Evolutionary conservation across 495 filamentous ascomycete species (phyloP), one percentile per base, ranked within the genome.

Genomic region (Entonaema liquescens): DNA sequence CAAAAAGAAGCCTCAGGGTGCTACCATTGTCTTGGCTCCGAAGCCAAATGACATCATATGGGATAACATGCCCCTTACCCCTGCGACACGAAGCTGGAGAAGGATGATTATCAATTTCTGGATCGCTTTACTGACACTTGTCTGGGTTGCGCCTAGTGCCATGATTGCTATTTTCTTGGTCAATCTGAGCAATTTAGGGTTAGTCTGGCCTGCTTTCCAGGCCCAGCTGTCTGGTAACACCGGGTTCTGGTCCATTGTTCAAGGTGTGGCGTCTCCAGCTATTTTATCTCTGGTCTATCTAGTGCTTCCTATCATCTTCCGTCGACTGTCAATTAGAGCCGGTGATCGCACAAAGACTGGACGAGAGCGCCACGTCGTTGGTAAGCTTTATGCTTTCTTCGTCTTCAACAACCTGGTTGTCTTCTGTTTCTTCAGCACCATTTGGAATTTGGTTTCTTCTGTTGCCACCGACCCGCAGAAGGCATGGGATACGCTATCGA

Each of bases 351-450:
- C 92, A 40, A 98, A 98, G 77, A 96, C 94, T 3, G 92, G 92
- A 19, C 88, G 95, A 35, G 95, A 99, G 72, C 87, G 93, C n/a
- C 94, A 98, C 77, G 95, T 99, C 69, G 87, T 94, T 28, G 88
- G 88, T 57, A 95, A 97, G 76, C 85, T 99, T 2, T 99, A 97
- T 78, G 85, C 93, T 13, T 99, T 99, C 81, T 98, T 98, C 81
- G 88, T 98, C 52, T 92, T 99, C 86, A 99, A 99, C 84, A 98
- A 98, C 76, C 81, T 98, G 52, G 79, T 98, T 72, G 89, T 98
- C 64, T 98, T 98, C 81, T 96, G 94, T 19, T 80, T 97, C 17
- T 99, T 99, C 79, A 83, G 85, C 73, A 89, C 91, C 13, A 79
- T 92, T 9, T 97, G 92, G 90, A 84, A 80, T 2, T 93, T 93